Percentiles rank a stretch among this genome's conserved stretches.
Conservation (phyloP, 2,329 filamentous ascomycete species). For the Phialemonium atrogriseum region DNA sequence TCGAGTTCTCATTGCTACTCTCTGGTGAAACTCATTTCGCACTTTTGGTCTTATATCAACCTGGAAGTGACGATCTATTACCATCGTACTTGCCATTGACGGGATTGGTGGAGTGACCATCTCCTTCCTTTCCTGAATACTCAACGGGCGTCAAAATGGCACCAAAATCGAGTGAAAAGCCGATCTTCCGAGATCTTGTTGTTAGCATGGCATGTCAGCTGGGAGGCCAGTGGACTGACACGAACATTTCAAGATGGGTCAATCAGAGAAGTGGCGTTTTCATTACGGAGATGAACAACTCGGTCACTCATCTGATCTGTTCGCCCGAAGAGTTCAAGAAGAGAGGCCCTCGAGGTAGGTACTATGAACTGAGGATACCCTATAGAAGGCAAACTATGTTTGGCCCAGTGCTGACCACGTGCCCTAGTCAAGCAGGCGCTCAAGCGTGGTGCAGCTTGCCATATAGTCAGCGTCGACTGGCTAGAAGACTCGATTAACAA, state of each 20-base stretch:
- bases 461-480: constrained; percentile 44
- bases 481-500: constrained; percentile 35
- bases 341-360: constrained; percentile 25
- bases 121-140: too few species aligned
- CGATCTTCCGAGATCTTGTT: constrained; percentile 14
- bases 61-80: too few species aligned
- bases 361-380: neutral
- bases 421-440: constrained; percentile 32
- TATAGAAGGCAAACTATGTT: neutral
- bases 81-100: too few species aligned
- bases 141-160: too few species aligned
- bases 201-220: constrained; percentile 53
- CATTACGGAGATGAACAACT: constrained; percentile 36
- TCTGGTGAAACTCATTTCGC: too few species aligned
- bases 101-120: neutral
- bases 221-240: constrained; percentile 33
- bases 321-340: constrained; percentile 52
- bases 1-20: too few species aligned
- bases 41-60: too few species aligned
- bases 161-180: constrained; percentile 6
- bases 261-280: constrained; percentile 52
- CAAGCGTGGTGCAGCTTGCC: constrained; percentile 19
- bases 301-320: constrained; percentile 67
- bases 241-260: constrained; percentile 60
- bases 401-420: neutral